Evolutionary conservation across 805 yeast species (phyloP).

Genomic region (Priceomyces melissophilus): DNA sequence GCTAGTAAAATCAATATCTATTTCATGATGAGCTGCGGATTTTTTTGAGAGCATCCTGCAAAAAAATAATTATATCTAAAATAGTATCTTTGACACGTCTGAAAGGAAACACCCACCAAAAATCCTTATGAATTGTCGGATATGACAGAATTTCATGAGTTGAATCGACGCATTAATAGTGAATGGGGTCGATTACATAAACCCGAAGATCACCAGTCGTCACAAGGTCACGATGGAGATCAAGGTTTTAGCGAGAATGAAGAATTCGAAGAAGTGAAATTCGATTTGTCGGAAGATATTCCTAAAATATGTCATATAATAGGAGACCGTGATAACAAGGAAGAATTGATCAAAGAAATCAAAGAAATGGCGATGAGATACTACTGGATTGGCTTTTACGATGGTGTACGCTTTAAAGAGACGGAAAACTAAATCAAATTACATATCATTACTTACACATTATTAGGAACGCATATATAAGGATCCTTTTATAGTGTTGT

Average conservation of each 20-base stretch:
- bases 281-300: constrained; percentile 8
- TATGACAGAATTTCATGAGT: neutral
- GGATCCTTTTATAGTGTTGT: neutral
- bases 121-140: neutral
- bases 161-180: constrained; percentile 1
- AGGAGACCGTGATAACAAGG: constrained; percentile 11
- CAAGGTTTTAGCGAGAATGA: no score
- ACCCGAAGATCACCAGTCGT: neutral
- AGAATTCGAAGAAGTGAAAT: neutral
- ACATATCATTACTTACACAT: no score
- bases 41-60: no score
- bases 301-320: constrained; percentile 17
- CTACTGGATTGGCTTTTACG: constrained; percentile 33
- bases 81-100: no score
- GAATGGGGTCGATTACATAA: constrained; percentile 1
- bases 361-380: constrained; percentile 23
- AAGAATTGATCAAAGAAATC: constrained; percentile 18
- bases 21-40: no score
- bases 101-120: no score
- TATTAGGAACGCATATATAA: no score
- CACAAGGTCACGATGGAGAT: neutral
- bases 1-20: no score
- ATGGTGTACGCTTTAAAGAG: constrained; percentile 11
- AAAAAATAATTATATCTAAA: no score
- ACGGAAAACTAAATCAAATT: neutral